phyloP scores from a whole-genome alignment of 2,329 filamentous ascomycete genomes.

The Hortaea sp. region DNA sequence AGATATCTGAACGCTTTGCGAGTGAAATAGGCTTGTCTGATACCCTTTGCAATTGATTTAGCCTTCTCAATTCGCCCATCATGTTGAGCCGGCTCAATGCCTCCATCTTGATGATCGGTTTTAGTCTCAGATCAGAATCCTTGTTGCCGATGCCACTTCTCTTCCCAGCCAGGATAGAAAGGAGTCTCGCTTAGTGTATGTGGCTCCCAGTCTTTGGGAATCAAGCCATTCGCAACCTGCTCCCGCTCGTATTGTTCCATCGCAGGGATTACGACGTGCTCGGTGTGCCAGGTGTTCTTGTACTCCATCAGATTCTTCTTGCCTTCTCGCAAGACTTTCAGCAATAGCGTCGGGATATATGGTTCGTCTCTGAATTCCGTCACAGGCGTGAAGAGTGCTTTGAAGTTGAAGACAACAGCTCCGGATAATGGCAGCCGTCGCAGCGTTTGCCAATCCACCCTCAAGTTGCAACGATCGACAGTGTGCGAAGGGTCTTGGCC shows the following conservation, averaged over 20 bases:
- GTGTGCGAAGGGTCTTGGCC: constrained; percentile 48
- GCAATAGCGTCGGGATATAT: constrained; percentile 57
- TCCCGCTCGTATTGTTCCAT: constrained; percentile 54
- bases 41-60: no score
- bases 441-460: constrained; percentile 84
- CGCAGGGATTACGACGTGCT: constrained; percentile 59
- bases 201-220: constrained; percentile 54
- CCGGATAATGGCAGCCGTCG: constrained; percentile 67
- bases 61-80: no score
- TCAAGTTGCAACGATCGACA: constrained; percentile 53
- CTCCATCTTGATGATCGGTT: no score
- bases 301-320: constrained; percentile 66
- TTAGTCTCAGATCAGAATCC: constrained; percentile 34
- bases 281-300: constrained; percentile 71
- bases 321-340: constrained; percentile 60
- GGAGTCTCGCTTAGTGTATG: constrained; percentile 64
- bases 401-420: constrained; percentile 78
- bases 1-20: constrained; percentile 13
- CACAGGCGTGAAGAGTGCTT: constrained; percentile 70
- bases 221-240: constrained; percentile 53
- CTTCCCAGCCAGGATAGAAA: constrained; percentile 66
- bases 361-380: constrained; percentile 60
- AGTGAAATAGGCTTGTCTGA: constrained; percentile 6
- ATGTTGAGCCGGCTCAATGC: no score
- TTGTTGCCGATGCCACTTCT: constrained; percentile 59